Evolutionary conservation across 2,329 filamentous ascomycete species (phyloP), one percentile per base, ranked within the genome.

Genomic region (Fusarium redolens): DNA sequence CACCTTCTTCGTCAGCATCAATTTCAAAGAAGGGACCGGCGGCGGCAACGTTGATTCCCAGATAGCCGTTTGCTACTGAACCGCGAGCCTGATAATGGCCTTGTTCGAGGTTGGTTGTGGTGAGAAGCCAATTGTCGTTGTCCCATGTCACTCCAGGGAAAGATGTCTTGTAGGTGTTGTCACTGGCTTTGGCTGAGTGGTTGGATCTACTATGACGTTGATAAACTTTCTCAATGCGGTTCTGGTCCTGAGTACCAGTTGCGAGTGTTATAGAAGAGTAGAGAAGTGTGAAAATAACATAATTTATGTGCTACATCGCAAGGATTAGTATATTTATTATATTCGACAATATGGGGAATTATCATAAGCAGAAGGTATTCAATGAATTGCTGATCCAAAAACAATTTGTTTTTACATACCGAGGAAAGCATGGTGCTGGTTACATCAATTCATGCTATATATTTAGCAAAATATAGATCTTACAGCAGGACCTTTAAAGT

Each of bases 31-130:
- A 64, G 1, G 61, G 61, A 2, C 61, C 61, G 11, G 31, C 25
- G 7, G 61, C 61, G 0, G 61, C 57, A 3, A 64, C 45, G 14
- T 64, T 64, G 38, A 64, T 64, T 4, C 61, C 61, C 14, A 64
- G 13, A 15, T 64, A 64, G 31, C 61, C 61, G 5, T 64, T 64
- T 15, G 61, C 57, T n/a, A 62, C 38, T 3, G 61, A 64, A 0
- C 61, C 61, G 2, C 61, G 61, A 14, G 57, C 15, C 8, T 64
- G 61, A 10, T 64, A 64, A 7, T 44, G 61, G 7, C 61, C 57
- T 15, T 64, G 61, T 6, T 64, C 20, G 2, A 64, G 38, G 0
- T 44, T 22, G 0, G 61, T 62, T 11, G 61, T 64, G 5, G 25
- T 44, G 2, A 64, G 57, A 25, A 43, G 44, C 61, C 61, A 64